Evolutionary conservation across 306 rosid species (phyloP), one percentile per base, ranked within the genome.

Genomic region (Lathyrus aphaca): DNA sequence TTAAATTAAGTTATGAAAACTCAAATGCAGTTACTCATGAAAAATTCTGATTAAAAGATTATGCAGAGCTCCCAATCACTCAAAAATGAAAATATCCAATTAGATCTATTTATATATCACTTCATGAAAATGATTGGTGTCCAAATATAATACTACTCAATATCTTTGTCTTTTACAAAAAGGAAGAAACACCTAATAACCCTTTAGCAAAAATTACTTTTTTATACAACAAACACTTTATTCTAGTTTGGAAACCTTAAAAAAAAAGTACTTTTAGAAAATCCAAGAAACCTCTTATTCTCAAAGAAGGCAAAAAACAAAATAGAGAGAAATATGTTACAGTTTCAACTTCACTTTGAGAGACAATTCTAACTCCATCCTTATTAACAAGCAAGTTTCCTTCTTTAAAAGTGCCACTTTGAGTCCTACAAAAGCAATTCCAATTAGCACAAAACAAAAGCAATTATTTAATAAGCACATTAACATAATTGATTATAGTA

Each of bases 331-430:
- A 30, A 48, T 15, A 75, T 71, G 73, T 85, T 87, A 91, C 99
- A 23, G 84, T 79, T 84, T 91, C 96, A 29, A 82, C 88, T 80
- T 87, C 92, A 66, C 63, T 78, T 25, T 84, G 77, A 75, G 96
- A 78, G 23, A 88, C 88, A 79, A 94, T 75, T 76, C 86, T 88
- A 85, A 94, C 88, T 64, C 99, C 99, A 48, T 94, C 97, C 29
- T 72, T 77, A 69, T 94, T 87, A 23, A 94, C 99, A 51, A 91
- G 97, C 69, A 94, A 86, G 71, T 91, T 89, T 60, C 87, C 97
- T 55, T 83, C 96, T 77, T 40, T 82, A 82, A 94, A 90, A 39
- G 95, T 85, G 14, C 96, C 97, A n/a, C 88, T 87, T 74, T 91
- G 79, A 37, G 95, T 87, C 85, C 99, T 91, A 53, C 30, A 63